Base-by-base conservation (phyloP, 1,139 yeast genomes). In the Geotrichum phurueaensis region DNA sequence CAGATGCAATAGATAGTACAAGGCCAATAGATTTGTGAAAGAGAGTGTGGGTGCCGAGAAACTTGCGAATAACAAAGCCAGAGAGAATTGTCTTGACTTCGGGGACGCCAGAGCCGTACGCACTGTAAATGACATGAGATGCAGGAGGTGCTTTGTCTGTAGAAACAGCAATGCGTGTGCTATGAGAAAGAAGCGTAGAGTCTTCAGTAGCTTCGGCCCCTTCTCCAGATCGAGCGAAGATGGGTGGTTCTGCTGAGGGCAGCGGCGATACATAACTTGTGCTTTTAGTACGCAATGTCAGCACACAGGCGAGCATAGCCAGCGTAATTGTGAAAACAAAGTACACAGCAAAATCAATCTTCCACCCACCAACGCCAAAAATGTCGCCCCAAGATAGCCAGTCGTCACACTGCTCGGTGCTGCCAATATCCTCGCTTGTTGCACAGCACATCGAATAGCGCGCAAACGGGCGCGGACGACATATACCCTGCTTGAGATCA, bases 81-180 rank as follows among this genome's bases (percentile, higher is more conserved):
- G 84, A 80, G 29, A 82, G 71, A 31, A 82, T 82, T 0, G 85
- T 82, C 64, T 79, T 75, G 23, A 83, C 86, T 70, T 84, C 87
- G 0, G 87, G 86, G 0, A 84, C 87, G 2, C 87, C 87, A n/a
- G 85, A 81, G 0, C 87, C 87, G 48, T 80, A 78, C 0, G 85
- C 86, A 2, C 85, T 78, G 66, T 83, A 84, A 68, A 82, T 76
- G 2, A 73, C 72, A 56, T 76, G 70, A 33, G 63, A 10, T 15
- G 39, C 13, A 33, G 39, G 13, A 5, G n/a, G 13, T 15, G 39
- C n/a, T 13, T 33, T 33, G 1, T 33, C n/a, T 12, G 13, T 6
- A 10, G 39, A 5, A 33, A 33, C 39, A 12, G n/a, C 4, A n/a
- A 31, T 61, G 48, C 15, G 52, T 18, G 22, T 6, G 31, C 10